A percentile compares a stretch with the other conserved stretches of the same genome.
phyloP scores from a whole-genome alignment of 2,329 filamentous ascomycete species.

The Escovopsis weberi region DNA sequence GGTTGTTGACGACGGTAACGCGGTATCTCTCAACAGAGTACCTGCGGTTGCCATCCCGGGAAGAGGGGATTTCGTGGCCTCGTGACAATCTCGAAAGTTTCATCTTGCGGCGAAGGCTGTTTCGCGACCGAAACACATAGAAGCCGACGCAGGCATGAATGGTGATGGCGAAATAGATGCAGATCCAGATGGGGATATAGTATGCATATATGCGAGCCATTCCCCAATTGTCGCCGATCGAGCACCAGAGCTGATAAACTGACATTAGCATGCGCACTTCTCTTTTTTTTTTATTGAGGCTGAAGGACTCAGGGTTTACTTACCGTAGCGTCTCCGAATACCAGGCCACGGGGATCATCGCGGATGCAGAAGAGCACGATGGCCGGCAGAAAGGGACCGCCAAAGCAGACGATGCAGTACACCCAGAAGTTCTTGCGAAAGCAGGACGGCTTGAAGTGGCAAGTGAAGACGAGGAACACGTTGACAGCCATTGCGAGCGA shows the following conservation, averaged over 20 bases:
- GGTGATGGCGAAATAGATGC: constrained; percentile 36
- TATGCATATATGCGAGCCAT: constrained; percentile 43
- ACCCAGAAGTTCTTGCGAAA: constrained; percentile 56
- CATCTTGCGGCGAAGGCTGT: constrained; percentile 6
- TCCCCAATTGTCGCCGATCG: constrained; percentile 40
- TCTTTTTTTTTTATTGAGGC: neutral
- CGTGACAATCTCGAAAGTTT: neutral
- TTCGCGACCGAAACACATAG: constrained; percentile 30
- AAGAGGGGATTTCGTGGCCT: constrained; percentile 14
- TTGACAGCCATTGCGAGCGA: constrained; percentile 72
- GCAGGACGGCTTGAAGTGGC: constrained; percentile 40
- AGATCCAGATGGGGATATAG: constrained; percentile 46
- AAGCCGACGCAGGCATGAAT: constrained; percentile 44
- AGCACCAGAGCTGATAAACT: constrained; percentile 39
- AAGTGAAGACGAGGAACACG: constrained; percentile 55
- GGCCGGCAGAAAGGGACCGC: constrained; percentile 52
- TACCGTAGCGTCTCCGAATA: constrained; percentile 44
- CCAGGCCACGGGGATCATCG: constrained; percentile 20
- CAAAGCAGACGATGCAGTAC: constrained; percentile 57
- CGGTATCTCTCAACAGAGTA: too few relatives aligned
- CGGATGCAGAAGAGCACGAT: constrained; percentile 48
- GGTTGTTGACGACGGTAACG: too few relatives aligned
- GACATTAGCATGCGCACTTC: neutral
- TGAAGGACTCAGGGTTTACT: constrained; percentile 9
- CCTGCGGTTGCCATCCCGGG: neutral